Evolutionary conservation across 176 grass and related monocot genomes (phyloP).

Genomic region (Saccharum spontaneum): DNA sequence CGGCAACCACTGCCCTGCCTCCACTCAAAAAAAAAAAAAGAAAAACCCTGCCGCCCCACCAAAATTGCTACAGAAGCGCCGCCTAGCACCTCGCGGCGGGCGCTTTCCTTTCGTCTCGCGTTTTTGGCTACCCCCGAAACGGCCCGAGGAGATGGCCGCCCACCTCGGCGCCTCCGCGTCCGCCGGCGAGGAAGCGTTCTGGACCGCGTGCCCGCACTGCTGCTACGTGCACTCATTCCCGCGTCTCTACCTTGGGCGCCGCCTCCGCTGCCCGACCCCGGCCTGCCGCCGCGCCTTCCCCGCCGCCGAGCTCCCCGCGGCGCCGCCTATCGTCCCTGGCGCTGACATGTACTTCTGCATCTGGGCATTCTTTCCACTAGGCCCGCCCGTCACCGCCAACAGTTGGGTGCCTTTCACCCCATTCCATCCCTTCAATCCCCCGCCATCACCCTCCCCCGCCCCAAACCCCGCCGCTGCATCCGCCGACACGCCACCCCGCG

Average conservation of each 20-base stretch:
- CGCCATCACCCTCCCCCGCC: slow-evolving; percentile 4
- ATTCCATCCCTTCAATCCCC: slow-evolving; percentile 35
- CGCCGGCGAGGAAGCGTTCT: slow-evolving; percentile 23
- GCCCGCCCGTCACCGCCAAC: slow-evolving; percentile 12
- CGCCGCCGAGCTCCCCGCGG: slow-evolving; percentile 39
- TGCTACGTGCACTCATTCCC: slow-evolving; percentile 50
- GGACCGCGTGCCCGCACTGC: slow-evolving; percentile 52
- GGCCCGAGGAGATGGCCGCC: slow-evolving; percentile 16
- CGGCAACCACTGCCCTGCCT: too few species aligned
- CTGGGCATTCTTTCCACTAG: slow-evolving; percentile 52
- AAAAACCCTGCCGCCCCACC: too few species aligned
- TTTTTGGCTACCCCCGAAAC: neutral
- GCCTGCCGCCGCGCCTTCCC: slow-evolving; percentile 47
- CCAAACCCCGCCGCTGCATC: neutral
- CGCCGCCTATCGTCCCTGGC: slow-evolving; percentile 43
- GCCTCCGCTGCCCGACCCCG: slow-evolving; percentile 42
- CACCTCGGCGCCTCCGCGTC: slow-evolving; percentile 21
- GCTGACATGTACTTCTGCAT: slow-evolving; percentile 52
- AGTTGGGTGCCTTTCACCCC: slow-evolving; percentile 41
- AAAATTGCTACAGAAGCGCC: too few species aligned
- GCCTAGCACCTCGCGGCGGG: too few species aligned
- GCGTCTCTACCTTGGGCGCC: slow-evolving; percentile 36
- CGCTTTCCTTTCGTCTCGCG: neutral
- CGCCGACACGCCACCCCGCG: neutral
- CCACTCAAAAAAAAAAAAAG: too few species aligned